Percentiles rank a stretch among this genome's conserved stretches.
Conservation (phyloP, 352 stramenopile species). For the Phytophthora macrochlamydospora region DNA sequence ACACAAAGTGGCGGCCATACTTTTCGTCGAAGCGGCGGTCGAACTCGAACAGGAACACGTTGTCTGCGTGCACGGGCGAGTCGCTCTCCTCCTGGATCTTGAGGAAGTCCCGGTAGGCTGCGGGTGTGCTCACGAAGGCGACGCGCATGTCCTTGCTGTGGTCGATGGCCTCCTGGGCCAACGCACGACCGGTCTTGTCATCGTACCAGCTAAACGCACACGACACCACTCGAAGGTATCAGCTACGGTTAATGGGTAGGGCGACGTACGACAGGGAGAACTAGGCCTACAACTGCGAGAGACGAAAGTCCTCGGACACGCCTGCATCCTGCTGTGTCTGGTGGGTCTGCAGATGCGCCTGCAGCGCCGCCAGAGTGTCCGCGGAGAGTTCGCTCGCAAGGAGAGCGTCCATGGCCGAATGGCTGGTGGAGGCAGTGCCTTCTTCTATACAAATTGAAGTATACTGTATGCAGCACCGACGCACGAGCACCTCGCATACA, state of each 20-base stretch:
- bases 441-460: neutral
- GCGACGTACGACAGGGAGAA: constrained; percentile 1
- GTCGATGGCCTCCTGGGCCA: constrained; percentile 56
- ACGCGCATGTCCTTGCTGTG: constrained; percentile 53
- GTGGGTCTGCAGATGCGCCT: constrained; percentile 50
- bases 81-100: constrained; percentile 43
- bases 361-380: constrained; percentile 54
- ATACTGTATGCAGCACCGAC: too few relatives aligned
- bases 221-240: neutral
- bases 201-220: constrained; percentile 51
- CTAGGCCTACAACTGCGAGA: constrained; percentile 58
- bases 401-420: constrained; percentile 37
- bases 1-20: constrained; percentile 56
- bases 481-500: too few relatives aligned
- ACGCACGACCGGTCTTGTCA: constrained; percentile 45
- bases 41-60: constrained; percentile 65
- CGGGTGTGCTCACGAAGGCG: constrained; percentile 60
- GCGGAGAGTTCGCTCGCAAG: constrained; percentile 55
- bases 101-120: constrained; percentile 50
- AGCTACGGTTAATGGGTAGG: neutral
- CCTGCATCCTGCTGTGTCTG: constrained; percentile 40
- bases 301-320: constrained; percentile 59
- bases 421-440: constrained; percentile 12
- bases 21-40: constrained; percentile 60
- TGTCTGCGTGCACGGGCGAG: constrained; percentile 28